A percentile compares a stretch with the other conserved stretches of the same genome.
These are phyloP conservation scores for Aspergillus quadricinctus DNA, from an alignment of 2,329 filamentous ascomycete genomes.

Conservation along the genomic window DNA sequence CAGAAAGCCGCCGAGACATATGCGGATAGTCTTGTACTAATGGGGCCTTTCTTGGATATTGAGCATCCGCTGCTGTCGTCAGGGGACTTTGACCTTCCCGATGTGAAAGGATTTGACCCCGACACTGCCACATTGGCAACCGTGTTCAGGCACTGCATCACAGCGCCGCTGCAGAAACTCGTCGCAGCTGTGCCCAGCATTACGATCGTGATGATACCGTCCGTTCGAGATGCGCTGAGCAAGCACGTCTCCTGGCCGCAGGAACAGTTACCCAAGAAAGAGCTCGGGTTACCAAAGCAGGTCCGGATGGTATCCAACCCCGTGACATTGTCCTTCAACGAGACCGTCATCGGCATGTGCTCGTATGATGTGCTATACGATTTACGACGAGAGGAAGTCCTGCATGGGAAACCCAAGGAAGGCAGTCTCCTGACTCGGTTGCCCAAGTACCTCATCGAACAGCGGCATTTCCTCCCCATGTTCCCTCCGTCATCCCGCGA, in stretches of 20 bases:
- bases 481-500: constrained; percentile 74
- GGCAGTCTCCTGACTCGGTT: constrained; percentile 65
- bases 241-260: constrained; percentile 86
- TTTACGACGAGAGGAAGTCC: constrained; percentile 68
- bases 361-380: constrained; percentile 82
- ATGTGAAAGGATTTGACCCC: constrained; percentile 62
- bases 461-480: constrained; percentile 84
- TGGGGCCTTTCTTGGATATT: constrained; percentile 84
- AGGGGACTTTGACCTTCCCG: constrained; percentile 72
- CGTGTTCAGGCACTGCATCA: constrained; percentile 77
- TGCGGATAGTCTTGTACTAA: constrained; percentile 74
- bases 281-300: constrained; percentile 73
- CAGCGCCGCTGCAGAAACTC: constrained; percentile 67
- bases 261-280: constrained; percentile 64
- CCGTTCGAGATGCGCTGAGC: constrained; percentile 73
- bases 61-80: constrained; percentile 84
- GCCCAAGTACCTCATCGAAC: constrained; percentile 75
- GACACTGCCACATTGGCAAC: constrained; percentile 77
- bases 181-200: constrained; percentile 67
- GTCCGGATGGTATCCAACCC: constrained; percentile 82
- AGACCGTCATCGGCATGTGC: constrained; percentile 74
- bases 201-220: constrained; percentile 78
- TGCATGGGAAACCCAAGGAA: constrained; percentile 52
- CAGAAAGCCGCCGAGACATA: constrained; percentile 68
- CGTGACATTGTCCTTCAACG: constrained; percentile 83